Evolutionary conservation across 129 eudicot species (phyloP), one percentile per base, ranked within the genome.

Genomic region (Pseudognaphalium luteoalbum): DNA sequence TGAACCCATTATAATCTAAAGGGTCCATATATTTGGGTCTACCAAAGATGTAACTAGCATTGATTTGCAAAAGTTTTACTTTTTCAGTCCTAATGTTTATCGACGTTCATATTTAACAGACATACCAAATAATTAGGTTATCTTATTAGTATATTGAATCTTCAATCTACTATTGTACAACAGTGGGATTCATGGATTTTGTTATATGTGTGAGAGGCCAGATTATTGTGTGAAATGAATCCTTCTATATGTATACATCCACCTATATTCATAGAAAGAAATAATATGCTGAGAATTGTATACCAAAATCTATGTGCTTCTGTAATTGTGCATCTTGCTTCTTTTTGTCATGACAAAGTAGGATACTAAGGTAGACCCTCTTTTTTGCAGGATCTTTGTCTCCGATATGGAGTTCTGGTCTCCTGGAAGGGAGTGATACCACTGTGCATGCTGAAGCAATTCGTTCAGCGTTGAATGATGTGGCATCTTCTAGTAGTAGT

Each of bases 371-470:
- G 35, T 64, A 29, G 62, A 62, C 6, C 32, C 21, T 67, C 28
- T 35, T 42, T 17, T 30, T 61, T 71, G 79, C 78, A 92, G 98
- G 90, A 60, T 88, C 96, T 17, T 66, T 85, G 33, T 90, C 98
- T 79, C 96, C 94, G 29, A 60, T 68, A 39, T 76, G 89, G n/a
- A 67, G 69, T 37, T 47, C 78, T 73, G 83, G 86, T 65, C 83
- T 86, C 56, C 80, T 73, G 34, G 91, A 84, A 61, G 65, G 75
- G 56, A 88, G 12, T 54, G 82, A 87, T 71, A 85, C 86, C 68
- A 81, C 78, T n/a, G 81, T 76, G 77, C 86, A 90, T 84, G 92
- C 97, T 19, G 95, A 88, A 75, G 96, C 92, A 62, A 85, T 87
- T 14, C 85, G 95, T 57, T 85, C 87, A 9, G 94, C 96, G 19